Evolutionary conservation across 305 asterid genomes (phyloP), one percentile per base, ranked within the genome.

Genomic region (Coffea humblotiana): DNA sequence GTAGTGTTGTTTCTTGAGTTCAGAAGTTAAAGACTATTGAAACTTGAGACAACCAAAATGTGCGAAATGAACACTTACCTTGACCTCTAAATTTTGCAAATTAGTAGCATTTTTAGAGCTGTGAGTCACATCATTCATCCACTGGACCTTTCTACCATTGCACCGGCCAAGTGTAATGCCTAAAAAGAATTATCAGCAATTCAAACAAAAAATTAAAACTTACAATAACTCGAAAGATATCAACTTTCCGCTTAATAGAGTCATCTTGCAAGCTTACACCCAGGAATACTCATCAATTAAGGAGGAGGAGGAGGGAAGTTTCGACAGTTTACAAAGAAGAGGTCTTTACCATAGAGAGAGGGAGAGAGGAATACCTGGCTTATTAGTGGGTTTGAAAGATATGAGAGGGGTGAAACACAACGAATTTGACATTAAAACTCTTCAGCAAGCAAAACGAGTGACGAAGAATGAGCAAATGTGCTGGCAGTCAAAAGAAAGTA

Each of bases 341-440:
- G 52, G 51, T 43, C 29, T 23, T 23, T 23, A 35, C 21, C 2
- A 37, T 27, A 63, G 6, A 74, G 16, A 61, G 32, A 72, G 56
- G 51, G 49, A 54, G 45, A 27, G 80, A 15, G 64, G 45, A 37
- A 74, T 86, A 88, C 94, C 91, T 13, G 87, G 85, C 76, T 84
- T 90, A 61, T 80, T 74, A n/a, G 80, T 65, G 80, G 86, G 40
- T 72, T 84, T 87, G 37, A 80, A 74, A 84, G 93, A 84, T 60
- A 85, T 58, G 78, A 79, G 82, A 80, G 88, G 86, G 9, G 89
- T 80, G 54, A 83, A 87, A 74, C 88, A 82, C 70, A 89, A 68
- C 65, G 91, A 87, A 72, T 78, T 82, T 3, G 94, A 89, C 97
- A 90, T 91, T 86, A 45, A 63, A 77, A 58, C 60, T 27, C 63